Conservation (phyloP, 805 yeast genomes). For the Isabelozyma heimii region DNA sequence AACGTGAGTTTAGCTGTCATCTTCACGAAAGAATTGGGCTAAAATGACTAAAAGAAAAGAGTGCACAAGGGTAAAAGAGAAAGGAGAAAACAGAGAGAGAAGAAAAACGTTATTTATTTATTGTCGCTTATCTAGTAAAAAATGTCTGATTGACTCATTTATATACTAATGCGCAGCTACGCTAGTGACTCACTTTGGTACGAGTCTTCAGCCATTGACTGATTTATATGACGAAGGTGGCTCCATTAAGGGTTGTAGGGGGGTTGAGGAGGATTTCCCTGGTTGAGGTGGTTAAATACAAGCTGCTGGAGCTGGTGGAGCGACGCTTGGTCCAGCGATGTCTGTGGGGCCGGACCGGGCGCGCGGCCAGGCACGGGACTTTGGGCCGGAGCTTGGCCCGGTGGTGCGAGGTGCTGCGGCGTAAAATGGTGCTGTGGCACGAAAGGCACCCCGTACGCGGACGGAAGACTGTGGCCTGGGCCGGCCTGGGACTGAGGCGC, state of each 20-base stretch:
- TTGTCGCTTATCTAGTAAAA: neutral
- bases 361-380: neutral
- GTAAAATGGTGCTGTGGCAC: neutral
- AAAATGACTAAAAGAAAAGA: neutral
- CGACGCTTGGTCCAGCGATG: neutral
- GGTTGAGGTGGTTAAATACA: neutral
- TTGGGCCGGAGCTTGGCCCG: neutral
- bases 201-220: no score
- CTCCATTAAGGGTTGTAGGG: neutral
- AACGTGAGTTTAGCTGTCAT: conserved; percentile 19
- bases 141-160: neutral
- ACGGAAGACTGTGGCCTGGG: conserved; percentile 1
- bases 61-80: neutral
- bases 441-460: neutral
- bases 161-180: no score
- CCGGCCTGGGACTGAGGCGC: neutral
- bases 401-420: neutral
- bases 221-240: no score
- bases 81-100: no score
- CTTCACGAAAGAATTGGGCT: no score
- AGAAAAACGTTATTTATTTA: no score
- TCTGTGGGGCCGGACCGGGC: neutral
- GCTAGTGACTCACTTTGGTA: no score
- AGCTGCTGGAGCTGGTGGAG: neutral
- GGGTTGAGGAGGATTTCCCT: neutral